Conservation (phyloP, 352 stramenopile genomes). For the Phytophthora pisi region DNA sequence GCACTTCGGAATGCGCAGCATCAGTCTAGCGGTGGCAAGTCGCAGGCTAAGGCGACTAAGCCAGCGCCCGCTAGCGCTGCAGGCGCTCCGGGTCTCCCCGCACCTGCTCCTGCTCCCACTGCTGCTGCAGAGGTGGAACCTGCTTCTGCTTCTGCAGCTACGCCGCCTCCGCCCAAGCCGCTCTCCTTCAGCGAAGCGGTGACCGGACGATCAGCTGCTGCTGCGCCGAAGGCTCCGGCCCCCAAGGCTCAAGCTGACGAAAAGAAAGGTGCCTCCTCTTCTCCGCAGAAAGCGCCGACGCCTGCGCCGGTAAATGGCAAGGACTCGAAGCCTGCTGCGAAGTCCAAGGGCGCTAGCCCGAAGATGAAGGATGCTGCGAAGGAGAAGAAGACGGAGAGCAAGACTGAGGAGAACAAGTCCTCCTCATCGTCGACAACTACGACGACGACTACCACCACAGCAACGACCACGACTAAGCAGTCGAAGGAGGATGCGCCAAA, state of each 20-base stretch:
- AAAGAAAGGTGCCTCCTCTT: slow-evolving; percentile 19
- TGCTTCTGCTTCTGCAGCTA: background rate
- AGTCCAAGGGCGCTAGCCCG: slow-evolving; percentile 23
- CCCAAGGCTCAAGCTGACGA: slow-evolving; percentile 15
- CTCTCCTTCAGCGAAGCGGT: slow-evolving; percentile 79
- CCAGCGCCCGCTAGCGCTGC: background rate
- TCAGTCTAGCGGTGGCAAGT: slow-evolving; percentile 44
- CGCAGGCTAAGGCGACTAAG: slow-evolving; percentile 29
- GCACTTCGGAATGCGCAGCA: slow-evolving; percentile 58
- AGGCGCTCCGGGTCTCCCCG: background rate
- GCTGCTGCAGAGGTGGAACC: slow-evolving; percentile 9
- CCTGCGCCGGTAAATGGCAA: slow-evolving; percentile 29
- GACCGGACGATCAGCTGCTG: slow-evolving; percentile 44
- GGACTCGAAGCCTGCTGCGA: slow-evolving; percentile 22
- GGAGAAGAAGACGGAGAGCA: slow-evolving; percentile 28
- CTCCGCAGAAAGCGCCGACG: slow-evolving; percentile 21
- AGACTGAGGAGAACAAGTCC: slow-evolving; percentile 25
- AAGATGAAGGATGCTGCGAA: slow-evolving; percentile 37
- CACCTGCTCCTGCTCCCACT: slow-evolving; percentile 8
- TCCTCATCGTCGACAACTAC: slow-evolving; percentile 8
- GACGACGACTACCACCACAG: slow-evolving; percentile 17
- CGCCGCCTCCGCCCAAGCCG: slow-evolving; percentile 43
- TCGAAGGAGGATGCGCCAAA: slow-evolving; percentile 22
- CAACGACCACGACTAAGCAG: slow-evolving; percentile 13
- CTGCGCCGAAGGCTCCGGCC: slow-evolving; percentile 5